Evolutionary conservation across 2,329 filamentous ascomycete genomes (phyloP).

Genomic region (Macroventuria anomochaeta): DNA sequence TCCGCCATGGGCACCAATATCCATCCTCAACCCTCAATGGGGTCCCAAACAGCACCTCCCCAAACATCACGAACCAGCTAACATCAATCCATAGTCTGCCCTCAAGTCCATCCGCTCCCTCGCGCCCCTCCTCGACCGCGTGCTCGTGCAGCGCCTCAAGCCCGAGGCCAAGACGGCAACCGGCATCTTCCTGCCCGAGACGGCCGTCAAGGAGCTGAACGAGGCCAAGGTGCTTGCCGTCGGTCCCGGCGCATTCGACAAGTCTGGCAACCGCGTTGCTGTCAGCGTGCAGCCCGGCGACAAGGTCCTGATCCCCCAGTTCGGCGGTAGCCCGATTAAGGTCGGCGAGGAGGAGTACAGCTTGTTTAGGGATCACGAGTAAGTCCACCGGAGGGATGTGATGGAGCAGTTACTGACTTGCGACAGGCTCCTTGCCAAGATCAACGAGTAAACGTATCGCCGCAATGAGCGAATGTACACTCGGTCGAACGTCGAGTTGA

Average conservation of each 20-base stretch:
- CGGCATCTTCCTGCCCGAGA: conserved; percentile 98
- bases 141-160: conserved; percentile 97
- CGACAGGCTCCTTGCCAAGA: conserved; percentile 91
- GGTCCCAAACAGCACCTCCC: too few relatives aligned
- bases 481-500: background rate
- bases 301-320: conserved; percentile 96
- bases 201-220: conserved; percentile 96
- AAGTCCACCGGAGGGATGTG: conserved; percentile 56
- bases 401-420: background rate
- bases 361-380: conserved; percentile 98
- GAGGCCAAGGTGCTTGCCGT: conserved; percentile 96
- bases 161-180: conserved; percentile 94
- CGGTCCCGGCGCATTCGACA: conserved; percentile 85
- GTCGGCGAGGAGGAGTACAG: conserved; percentile 96
- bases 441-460: conserved; percentile 76
- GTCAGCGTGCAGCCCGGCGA: conserved; percentile 86
- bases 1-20: background rate
- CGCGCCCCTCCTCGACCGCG: conserved; percentile 93
- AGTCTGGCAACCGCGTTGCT: conserved; percentile 84
- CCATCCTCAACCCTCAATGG: background rate
- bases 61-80: conserved; percentile 1
- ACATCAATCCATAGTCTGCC: conserved; percentile 53
- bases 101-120: conserved; percentile 96
- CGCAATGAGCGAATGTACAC: background rate
- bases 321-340: conserved; percentile 93